These are phyloP conservation scores for Verticillium albo-atrum DNA, from an alignment of 2,329 filamentous ascomycete species.

Conservation along the genomic window DNA sequence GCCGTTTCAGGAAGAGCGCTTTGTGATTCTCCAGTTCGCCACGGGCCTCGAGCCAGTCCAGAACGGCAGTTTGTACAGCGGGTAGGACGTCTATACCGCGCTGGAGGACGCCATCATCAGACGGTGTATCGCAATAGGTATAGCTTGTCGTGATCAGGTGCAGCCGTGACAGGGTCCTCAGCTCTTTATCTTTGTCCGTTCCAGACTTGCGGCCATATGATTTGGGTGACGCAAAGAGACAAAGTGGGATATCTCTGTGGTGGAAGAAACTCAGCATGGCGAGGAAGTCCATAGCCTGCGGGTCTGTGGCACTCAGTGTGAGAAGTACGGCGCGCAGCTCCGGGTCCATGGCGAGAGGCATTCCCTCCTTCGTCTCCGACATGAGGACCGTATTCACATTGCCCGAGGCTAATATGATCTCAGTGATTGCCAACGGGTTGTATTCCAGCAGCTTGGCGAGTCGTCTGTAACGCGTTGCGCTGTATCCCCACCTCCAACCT, in stretches of 20 bases:
- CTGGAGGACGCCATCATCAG: not conserved
- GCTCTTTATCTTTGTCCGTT: not conserved
- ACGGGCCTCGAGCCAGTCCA: not conserved
- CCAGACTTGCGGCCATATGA: not conserved
- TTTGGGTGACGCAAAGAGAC: not conserved
- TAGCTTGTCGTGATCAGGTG: not conserved
- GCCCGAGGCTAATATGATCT: too few species aligned
- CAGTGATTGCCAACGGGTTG: not conserved
- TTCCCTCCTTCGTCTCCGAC: too few species aligned
- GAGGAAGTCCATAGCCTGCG: not conserved
- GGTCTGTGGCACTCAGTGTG: not conserved
- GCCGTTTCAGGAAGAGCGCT: not conserved
- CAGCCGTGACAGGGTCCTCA: not conserved
- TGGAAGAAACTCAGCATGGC: not conserved
- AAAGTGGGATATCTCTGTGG: not conserved
- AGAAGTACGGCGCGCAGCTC: not conserved
- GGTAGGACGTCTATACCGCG: not conserved
- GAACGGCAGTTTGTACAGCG: not conserved
- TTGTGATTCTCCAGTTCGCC: not conserved
- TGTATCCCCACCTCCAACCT: not conserved
- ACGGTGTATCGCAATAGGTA: not conserved
- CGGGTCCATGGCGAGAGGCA: not conserved
- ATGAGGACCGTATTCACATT: not conserved
- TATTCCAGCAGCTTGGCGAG: not conserved
- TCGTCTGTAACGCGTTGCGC: too few species aligned